Conservation (phyloP, 768 basidiomycete genomes). For the Chalciporus chontae region DNA sequence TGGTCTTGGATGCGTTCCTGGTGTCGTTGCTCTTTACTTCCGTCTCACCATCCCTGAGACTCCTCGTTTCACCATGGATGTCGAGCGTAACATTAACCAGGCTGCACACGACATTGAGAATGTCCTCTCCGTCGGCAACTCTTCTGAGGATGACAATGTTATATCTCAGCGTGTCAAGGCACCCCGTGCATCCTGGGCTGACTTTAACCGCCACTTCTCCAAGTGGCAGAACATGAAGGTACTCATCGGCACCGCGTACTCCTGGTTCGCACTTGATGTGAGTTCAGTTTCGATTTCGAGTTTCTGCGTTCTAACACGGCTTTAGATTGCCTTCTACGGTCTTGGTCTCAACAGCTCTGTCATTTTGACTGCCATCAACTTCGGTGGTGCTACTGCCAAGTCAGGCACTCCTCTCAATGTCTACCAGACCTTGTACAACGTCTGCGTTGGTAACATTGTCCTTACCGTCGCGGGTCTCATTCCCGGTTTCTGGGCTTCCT, state of each 20-base stretch:
- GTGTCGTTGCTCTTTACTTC: constrained; percentile 81
- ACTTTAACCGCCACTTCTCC: constrained; percentile 68
- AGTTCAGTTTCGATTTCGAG: constrained; percentile 22
- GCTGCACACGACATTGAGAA: constrained; percentile 71
- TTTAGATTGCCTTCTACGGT: constrained; percentile 82
- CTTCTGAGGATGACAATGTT: constrained; percentile 49
- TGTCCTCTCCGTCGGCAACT: constrained; percentile 51
- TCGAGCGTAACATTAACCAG: constrained; percentile 76
- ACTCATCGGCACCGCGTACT: constrained; percentile 73
- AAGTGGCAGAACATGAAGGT: constrained; percentile 78
- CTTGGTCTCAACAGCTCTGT: constrained; percentile 80
- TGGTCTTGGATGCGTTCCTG: constrained; percentile 84
- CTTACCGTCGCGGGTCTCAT: constrained; percentile 75
- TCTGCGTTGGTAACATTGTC: constrained; percentile 73
- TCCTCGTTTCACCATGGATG: constrained; percentile 89
- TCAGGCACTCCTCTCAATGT: constrained; percentile 35
- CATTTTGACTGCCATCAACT: constrained; percentile 69
- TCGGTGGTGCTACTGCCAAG: constrained; percentile 40
- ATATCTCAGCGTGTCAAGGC: constrained; percentile 55
- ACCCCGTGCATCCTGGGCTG: constrained; percentile 63
- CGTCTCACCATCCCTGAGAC: constrained; percentile 92
- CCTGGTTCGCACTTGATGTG: constrained; percentile 87
- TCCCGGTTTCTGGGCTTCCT: constrained; percentile 63
- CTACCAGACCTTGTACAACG: constrained; percentile 58
- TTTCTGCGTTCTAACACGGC: background rate